Percentiles rank a stretch among this genome's conserved stretches.
These are phyloP conservation scores for Geotrichum cucujoidarum DNA, from an alignment of 1,139 yeast species.

Conservation along the genomic window DNA sequence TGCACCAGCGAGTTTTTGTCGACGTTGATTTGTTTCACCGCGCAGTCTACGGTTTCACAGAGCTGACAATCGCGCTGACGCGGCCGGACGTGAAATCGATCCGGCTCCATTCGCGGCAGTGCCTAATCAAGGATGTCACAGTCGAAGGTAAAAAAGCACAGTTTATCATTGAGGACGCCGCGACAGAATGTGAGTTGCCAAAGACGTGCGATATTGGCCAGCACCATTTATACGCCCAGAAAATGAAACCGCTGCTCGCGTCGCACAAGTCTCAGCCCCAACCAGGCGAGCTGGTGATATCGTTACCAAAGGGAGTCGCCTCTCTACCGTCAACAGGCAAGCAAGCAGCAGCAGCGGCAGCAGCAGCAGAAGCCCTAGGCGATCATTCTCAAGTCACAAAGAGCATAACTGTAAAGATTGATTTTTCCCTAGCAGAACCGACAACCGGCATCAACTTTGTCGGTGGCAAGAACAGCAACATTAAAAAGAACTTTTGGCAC, in stretches of 20 bases:
- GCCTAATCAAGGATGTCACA: slow-evolving; percentile 56
- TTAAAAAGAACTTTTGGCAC: slow-evolving; percentile 58
- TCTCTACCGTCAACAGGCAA: slow-evolving; percentile 20
- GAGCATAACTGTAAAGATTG: slow-evolving; percentile 68
- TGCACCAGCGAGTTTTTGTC: slow-evolving; percentile 64
- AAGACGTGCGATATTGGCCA: slow-evolving; percentile 48
- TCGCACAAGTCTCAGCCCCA: slow-evolving; percentile 35
- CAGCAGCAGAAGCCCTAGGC: slow-evolving; percentile 20
- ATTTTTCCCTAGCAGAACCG: slow-evolving; percentile 61
- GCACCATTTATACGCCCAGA: slow-evolving; percentile 60
- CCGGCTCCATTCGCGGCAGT: slow-evolving; percentile 70
- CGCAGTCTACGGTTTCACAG: slow-evolving; percentile 68
- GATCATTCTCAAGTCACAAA: slow-evolving; percentile 14
- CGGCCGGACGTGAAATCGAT: slow-evolving; percentile 46
- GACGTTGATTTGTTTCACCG: slow-evolving; percentile 60
- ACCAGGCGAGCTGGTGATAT: slow-evolving; percentile 65
- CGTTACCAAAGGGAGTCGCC: slow-evolving; percentile 65
- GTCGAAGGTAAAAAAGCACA: slow-evolving; percentile 56
- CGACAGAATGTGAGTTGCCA: slow-evolving; percentile 43
- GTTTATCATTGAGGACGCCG: slow-evolving; percentile 50
- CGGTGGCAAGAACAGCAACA: slow-evolving; percentile 42
- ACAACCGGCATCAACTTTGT: slow-evolving; percentile 73
- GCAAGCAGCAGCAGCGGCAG: slow-evolving; percentile 34
- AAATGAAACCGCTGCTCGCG: slow-evolving; percentile 48
- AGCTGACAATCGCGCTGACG: slow-evolving; percentile 50